phyloP scores from a whole-genome alignment of 768 basidiomycete species.

The Psilocybe subaeruginosa region DNA sequence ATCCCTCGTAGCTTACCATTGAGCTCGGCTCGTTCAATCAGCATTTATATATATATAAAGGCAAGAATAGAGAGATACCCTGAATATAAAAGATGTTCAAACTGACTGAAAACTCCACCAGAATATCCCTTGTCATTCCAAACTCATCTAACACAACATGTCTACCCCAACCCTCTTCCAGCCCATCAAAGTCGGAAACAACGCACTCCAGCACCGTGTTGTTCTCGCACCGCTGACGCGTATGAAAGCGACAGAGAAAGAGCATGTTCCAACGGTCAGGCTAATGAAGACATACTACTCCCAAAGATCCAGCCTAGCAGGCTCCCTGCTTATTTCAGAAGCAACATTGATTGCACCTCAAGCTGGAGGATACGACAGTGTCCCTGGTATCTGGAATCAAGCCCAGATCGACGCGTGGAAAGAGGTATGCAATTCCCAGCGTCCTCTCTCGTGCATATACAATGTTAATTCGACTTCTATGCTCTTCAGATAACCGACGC shows the following conservation, averaged over 20 bases:
- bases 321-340: slow-evolving; percentile 61
- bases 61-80: no score
- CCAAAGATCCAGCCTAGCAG: slow-evolving; percentile 48
- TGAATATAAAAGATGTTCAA: no score
- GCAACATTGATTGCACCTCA: slow-evolving; percentile 53
- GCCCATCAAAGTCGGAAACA: slow-evolving; percentile 45
- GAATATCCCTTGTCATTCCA: no score
- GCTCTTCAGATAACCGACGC: slow-evolving; percentile 51
- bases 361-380: slow-evolving; percentile 52
- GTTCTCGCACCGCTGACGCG: slow-evolving; percentile 60
- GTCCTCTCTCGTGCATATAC: no score
- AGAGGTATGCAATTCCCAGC: slow-evolving; percentile 34
- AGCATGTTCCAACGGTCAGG: slow-evolving; percentile 36
- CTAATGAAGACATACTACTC: slow-evolving; percentile 46
- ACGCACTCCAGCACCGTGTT: slow-evolving; percentile 49
- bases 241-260: slow-evolving; percentile 35
- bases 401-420: slow-evolving; percentile 66
- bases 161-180: slow-evolving; percentile 41
- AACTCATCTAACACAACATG: not conserved
- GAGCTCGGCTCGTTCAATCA: no score
- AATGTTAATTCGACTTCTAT: not conserved
- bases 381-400: slow-evolving; percentile 66
- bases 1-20: no score
- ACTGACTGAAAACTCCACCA: no score
- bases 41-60: no score